Evolutionary conservation across 768 basidiomycete genomes (phyloP), one percentile per base, ranked within the genome.

Genomic region (Chlorophyllum brunneum): DNA sequence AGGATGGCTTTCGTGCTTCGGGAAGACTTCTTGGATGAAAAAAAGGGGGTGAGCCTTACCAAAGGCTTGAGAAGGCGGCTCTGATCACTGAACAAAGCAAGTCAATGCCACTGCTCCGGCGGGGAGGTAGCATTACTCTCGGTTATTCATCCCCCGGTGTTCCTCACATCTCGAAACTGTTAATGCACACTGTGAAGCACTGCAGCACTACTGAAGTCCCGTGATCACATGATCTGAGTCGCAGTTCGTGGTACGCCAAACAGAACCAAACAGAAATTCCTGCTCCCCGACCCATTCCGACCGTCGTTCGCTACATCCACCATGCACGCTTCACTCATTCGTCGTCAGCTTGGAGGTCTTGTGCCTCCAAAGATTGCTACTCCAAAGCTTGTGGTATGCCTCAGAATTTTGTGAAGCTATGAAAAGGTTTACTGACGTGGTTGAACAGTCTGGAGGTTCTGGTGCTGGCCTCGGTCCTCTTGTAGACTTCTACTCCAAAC

Each of bases 361-460:
- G 82, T 97, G 60, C 95, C 94, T 33, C 94, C 95, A 42, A 98
- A 98, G 76, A 87, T 98, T 64, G 93, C 94, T 51, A 89, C 92
- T 8, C 58, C 94, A 1, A 80, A 82, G 46, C 85, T 91, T 59
- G 85, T 97, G 54, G 93, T 95, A 69, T 61, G 88, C 71, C 2
- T 22, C 4, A 16, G 22, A 10, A 18, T 6, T 15, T 9, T 26
- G 18, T 48, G 15, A 22, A n/a, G 9, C 20, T 26, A 22, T 34
- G 27, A 13, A 24, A 48, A 39, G 5, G n/a, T 10, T 22, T 41
- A 13, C 24, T 54, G 38, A 48, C 36, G 16, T 42, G 33, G 9
- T 42, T 15, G 22, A 18, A 53, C 62, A 94, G 92, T 84, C 89
- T 49, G 82, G 89, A 47, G 88, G 86, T 50, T 82, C 88, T 48